Base-by-base conservation (phyloP, 805 yeast species). In the Priceomyces fermenticarens region DNA sequence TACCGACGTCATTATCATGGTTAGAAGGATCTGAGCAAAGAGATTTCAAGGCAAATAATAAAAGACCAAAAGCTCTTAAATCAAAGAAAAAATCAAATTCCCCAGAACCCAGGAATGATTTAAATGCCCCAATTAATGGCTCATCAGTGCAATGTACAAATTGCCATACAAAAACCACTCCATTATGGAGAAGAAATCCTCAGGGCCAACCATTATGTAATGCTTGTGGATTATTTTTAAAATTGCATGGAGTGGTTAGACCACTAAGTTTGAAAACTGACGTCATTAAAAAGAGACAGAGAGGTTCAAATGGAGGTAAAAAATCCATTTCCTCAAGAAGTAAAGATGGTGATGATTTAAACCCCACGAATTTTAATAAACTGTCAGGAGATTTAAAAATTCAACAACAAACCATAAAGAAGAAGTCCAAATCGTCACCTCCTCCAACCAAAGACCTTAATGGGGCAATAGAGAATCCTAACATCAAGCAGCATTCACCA, bases 181-280 rank as follows among this genome's bases (percentile, higher is more conserved):
- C 99, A 1, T 63, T 91, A 12, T 91, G 99, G 99, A 72, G 99
- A 52, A 73, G 97, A 37, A 88, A 88, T 53, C 89, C 95, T 0
- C 87, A 86, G 44, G 97, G 97, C 2, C 84, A 87, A 54, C 95
- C 97, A 0, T 68, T 91, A 44, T 91, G 98, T 66, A 91, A 91
- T 62, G 98, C 99, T 0, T 91, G 99, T 68, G 99, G 98, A 0
- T 69, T 91, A 45, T 91, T 91, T 53, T 75, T 87, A 55, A 91
- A 91, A 62, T 70, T 91, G 16, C 98, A 91, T 55, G 98, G 97
- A n/a, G 91, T 88, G 3, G 95, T 88, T 46, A 72, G 98, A 43
- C 99, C 99, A 0, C 69, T 91, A 38, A 85, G 95, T 10, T 70
- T 90, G 53, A 90, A 89, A 57, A 86, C 97, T 0, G 97, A 90